phyloP scores from a whole-genome alignment of 306 rosid genomes.

The Acacia crassicarpa region DNA sequence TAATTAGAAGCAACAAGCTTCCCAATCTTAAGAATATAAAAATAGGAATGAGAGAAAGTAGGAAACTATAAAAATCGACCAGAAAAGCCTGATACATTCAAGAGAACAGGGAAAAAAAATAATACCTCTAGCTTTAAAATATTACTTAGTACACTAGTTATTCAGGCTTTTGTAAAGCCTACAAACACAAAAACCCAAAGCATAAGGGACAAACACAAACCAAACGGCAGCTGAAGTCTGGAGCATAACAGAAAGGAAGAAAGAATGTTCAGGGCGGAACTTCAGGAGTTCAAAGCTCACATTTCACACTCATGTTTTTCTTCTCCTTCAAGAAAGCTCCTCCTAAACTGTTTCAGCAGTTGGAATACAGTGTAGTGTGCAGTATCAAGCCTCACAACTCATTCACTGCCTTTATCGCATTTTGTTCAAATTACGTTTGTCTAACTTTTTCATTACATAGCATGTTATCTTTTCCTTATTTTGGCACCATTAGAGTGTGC shows the following conservation, averaged over 20 bases:
- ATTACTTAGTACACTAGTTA: neutral
- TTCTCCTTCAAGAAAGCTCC: neutral
- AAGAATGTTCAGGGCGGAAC: neutral
- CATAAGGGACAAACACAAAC: neutral
- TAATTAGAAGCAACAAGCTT: neutral
- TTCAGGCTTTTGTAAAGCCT: neutral
- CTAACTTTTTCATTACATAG: neutral
- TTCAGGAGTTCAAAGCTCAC: neutral
- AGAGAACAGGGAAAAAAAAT: neutral
- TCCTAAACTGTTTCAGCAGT: neutral
- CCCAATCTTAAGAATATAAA: neutral
- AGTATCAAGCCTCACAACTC: neutral
- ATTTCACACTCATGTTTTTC: neutral
- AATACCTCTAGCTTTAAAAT: neutral
- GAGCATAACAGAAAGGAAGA: neutral
- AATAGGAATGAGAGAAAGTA: neutral
- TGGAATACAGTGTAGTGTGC: neutral
- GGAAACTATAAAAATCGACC: neutral
- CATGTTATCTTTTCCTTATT: neutral
- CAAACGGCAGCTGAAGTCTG: neutral
- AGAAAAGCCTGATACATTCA: neutral
- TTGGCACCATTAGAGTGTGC: neutral
- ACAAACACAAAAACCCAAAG: neutral
- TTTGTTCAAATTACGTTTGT: neutral
- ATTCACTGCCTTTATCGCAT: neutral